Evolutionary conservation across 2,329 filamentous ascomycete genomes (phyloP).

Genomic region (Alternaria conjuncta): DNA sequence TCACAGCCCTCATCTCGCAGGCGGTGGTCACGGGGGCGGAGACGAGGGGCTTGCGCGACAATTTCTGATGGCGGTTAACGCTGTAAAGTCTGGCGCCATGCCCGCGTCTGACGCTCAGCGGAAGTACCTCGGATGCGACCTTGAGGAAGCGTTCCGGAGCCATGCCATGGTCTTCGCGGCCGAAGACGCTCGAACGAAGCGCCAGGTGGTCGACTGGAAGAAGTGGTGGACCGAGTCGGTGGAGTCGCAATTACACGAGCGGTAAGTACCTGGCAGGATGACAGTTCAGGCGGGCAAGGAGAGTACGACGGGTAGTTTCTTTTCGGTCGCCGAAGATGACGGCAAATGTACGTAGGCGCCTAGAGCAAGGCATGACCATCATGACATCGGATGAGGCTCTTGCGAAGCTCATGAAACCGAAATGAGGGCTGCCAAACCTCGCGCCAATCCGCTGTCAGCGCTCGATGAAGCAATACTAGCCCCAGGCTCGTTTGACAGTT

Average conservation of each 20-base stretch:
- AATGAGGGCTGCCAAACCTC: conserved; percentile 19
- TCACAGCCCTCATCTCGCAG: conserved; percentile 66
- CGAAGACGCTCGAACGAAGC: conserved; percentile 77
- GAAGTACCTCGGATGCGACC: conserved; percentile 76
- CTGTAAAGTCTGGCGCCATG: conserved; percentile 75
- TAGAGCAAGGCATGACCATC: conserved; percentile 29
- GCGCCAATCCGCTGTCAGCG: conserved; percentile 23
- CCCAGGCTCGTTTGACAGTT: conserved; percentile 28
- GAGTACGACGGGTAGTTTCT: not conserved
- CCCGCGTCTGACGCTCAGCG: conserved; percentile 73
- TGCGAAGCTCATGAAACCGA: conserved; percentile 16
- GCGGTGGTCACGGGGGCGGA: conserved; percentile 75
- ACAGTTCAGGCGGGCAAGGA: conserved; percentile 2
- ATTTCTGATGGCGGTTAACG: conserved; percentile 82
- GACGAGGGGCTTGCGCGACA: conserved; percentile 80
- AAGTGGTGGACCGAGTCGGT: conserved; percentile 75
- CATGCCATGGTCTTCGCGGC: conserved; percentile 95
- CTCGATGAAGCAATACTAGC: conserved; percentile 20
- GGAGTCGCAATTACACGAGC: conserved; percentile 34
- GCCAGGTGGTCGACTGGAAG: conserved; percentile 75
- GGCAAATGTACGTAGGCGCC: conserved; percentile 33
- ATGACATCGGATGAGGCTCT: conserved; percentile 28
- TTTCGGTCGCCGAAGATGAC: conserved; percentile 7
- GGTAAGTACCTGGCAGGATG: conserved; percentile 12
- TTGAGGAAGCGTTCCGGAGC: conserved; percentile 87